Evolutionary conservation across 208 protist genomes (phyloP).

Genomic region (Phytomonas serpens): DNA sequence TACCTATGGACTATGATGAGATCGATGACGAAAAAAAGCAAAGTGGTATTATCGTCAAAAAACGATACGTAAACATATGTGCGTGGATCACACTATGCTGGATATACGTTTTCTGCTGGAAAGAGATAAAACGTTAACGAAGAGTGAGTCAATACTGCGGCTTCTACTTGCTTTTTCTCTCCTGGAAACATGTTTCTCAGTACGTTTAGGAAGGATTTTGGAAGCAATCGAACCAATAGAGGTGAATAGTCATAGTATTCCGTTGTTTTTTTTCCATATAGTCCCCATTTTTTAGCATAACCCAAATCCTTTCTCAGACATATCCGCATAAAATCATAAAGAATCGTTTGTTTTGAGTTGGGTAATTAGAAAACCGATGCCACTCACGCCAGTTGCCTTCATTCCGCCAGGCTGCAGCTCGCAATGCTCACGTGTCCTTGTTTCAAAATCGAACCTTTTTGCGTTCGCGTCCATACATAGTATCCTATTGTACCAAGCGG

Average conservation of each 20-base stretch:
- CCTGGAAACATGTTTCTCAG: neutral
- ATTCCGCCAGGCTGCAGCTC: slow-evolving; percentile 62
- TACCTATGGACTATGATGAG: neutral
- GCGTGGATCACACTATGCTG: neutral
- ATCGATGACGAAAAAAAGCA: neutral
- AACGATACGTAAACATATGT: neutral
- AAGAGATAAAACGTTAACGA: neutral
- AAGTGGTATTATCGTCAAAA: neutral
- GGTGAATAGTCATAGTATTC: neutral
- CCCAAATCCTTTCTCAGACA: neutral
- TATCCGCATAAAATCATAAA: slow-evolving; percentile 6
- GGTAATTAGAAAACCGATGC: slow-evolving; percentile 26
- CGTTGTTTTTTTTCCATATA: slow-evolving; percentile 5
- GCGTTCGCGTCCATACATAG: slow-evolving; percentile 45
- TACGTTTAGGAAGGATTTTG: neutral
- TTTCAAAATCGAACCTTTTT: slow-evolving; percentile 40
- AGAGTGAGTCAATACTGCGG: neutral
- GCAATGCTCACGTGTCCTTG: slow-evolving; percentile 41
- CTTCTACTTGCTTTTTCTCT: neutral
- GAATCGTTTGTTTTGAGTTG: slow-evolving; percentile 7
- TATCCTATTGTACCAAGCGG: slow-evolving; percentile 48
- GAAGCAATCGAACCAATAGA: neutral
- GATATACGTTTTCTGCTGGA: neutral
- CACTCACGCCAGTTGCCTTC: slow-evolving; percentile 52
- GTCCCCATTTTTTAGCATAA: neutral